Evolutionary conservation across 2,329 filamentous ascomycete species (phyloP).

Genomic region (Stemphylium lycopersici): DNA sequence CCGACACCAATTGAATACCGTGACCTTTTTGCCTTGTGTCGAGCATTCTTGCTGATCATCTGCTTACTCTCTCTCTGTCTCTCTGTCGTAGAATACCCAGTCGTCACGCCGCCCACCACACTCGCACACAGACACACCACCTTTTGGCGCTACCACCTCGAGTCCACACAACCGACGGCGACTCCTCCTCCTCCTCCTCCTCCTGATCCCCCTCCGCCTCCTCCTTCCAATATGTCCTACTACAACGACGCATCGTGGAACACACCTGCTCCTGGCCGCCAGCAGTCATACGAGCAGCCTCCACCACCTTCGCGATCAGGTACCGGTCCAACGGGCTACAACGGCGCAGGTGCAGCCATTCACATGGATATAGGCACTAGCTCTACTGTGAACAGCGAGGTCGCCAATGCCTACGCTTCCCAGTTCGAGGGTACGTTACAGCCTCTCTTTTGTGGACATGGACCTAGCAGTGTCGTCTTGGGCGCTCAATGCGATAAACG

Average conservation of each 20-base stretch:
- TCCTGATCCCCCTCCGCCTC: conserved; percentile 5
- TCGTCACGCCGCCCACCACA: neutral
- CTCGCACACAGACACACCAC: conserved; percentile 3
- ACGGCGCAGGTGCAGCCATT: conserved; percentile 26
- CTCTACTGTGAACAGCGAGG: conserved; percentile 70
- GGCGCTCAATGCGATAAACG: conserved; percentile 1
- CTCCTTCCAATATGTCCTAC: conserved; percentile 64
- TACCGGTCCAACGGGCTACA: conserved; percentile 50
- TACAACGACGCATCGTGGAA: conserved; percentile 71
- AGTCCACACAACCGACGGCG: conserved; percentile 11
- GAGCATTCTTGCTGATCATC: conserved; percentile 20
- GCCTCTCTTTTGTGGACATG: neutral
- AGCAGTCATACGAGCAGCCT: conserved; percentile 75
- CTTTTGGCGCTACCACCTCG: conserved; percentile 20
- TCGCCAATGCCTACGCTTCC: conserved; percentile 77
- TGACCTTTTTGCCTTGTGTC: neutral
- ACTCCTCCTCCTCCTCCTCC: conserved; percentile 10
- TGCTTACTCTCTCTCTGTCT: too few relatives aligned
- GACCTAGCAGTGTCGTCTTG: neutral
- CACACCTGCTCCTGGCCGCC: conserved; percentile 65
- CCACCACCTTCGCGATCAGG: conserved; percentile 74
- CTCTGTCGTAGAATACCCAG: conserved; percentile 6
- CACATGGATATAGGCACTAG: conserved; percentile 67
- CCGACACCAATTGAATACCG: conserved; percentile 22
- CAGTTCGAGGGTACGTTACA: conserved; percentile 83